Evolutionary conservation across 176 grass and related monocot species (phyloP).

Genomic region (Puccinellia tenuiflora): DNA sequence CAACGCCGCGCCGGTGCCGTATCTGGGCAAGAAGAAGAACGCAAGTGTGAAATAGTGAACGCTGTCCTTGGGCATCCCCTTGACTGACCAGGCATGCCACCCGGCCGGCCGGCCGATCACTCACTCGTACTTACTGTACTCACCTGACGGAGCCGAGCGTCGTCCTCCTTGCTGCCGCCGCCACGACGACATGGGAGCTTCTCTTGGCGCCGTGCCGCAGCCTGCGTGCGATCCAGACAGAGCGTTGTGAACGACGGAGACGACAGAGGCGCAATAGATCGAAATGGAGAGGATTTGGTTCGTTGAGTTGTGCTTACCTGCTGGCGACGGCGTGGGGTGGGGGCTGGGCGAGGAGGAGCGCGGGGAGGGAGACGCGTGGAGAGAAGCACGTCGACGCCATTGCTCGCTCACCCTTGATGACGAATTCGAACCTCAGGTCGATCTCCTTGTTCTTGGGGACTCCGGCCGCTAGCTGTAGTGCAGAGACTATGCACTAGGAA

Average conservation of each 20-base stretch:
- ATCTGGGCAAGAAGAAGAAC: background rate
- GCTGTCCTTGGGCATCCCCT: background rate
- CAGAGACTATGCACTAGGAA: too few relatives aligned
- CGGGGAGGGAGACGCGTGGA: background rate
- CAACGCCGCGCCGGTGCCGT: background rate
- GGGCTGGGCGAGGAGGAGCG: background rate
- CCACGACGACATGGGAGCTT: background rate
- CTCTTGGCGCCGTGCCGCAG: background rate
- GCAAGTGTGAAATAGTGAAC: background rate
- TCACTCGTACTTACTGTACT: background rate
- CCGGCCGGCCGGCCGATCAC: background rate
- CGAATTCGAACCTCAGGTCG: too few relatives aligned
- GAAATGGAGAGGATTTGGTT: background rate
- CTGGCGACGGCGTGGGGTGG: background rate
- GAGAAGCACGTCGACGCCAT: slow-evolving; percentile 4
- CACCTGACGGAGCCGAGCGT: slow-evolving; percentile 3
- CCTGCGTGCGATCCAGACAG: background rate
- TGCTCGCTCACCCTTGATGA: background rate
- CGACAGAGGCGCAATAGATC: background rate
- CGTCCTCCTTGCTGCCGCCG: background rate
- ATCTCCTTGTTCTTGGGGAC: too few relatives aligned
- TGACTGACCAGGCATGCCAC: background rate
- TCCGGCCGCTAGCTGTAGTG: too few relatives aligned
- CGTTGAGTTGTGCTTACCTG: background rate
- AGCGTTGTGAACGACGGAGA: background rate